Percentiles rank a stretch among this genome's conserved stretches.
phyloP scores from a whole-genome alignment of 2,329 filamentous ascomycete genomes.

The Chrysosphaeria jannelii region DNA sequence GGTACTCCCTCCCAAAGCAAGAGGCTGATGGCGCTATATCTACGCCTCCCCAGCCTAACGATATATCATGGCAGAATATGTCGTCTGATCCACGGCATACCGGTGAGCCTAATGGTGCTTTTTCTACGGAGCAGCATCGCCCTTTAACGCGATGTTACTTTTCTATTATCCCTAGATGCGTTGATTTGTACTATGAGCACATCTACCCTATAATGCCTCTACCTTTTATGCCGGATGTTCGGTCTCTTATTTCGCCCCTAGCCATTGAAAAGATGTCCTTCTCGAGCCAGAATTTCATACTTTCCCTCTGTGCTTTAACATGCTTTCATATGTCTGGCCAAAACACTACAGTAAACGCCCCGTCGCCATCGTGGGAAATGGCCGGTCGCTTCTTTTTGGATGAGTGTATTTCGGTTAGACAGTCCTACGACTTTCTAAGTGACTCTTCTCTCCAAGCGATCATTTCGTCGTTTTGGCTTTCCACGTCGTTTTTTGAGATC shows the following conservation, averaged over 20 bases:
- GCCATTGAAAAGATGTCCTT: conserved; percentile 9
- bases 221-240: conserved; percentile 23
- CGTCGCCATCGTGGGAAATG: conserved; percentile 13
- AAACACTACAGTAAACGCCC: conserved; percentile 10
- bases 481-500: conserved; percentile 28
- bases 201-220: conserved; percentile 35
- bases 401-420: conserved; percentile 23
- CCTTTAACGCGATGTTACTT: conserved; percentile 13
- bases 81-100: conserved; percentile 8
- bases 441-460: conserved; percentile 21
- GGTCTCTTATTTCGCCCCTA: conserved; percentile 14
- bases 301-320: conserved; percentile 25
- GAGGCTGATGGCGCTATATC: conserved; percentile 3
- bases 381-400: conserved; percentile 25
- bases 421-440: conserved; percentile 25
- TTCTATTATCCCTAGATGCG: conserved; percentile 19
- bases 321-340: conserved; percentile 18
- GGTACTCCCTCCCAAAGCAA: conserved; percentile 8
- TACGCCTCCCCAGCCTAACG: conserved; percentile 4
- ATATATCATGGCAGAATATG: conserved; percentile 8
- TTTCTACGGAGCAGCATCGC: conserved; percentile 14
- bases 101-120: conserved; percentile 10
- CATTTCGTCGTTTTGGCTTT: conserved; percentile 31
- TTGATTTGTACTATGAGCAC: conserved; percentile 29
- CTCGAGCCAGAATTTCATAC: conserved; percentile 15